Conservation (phyloP, 257 asterid genomes). For the Petunia axillaris region DNA sequence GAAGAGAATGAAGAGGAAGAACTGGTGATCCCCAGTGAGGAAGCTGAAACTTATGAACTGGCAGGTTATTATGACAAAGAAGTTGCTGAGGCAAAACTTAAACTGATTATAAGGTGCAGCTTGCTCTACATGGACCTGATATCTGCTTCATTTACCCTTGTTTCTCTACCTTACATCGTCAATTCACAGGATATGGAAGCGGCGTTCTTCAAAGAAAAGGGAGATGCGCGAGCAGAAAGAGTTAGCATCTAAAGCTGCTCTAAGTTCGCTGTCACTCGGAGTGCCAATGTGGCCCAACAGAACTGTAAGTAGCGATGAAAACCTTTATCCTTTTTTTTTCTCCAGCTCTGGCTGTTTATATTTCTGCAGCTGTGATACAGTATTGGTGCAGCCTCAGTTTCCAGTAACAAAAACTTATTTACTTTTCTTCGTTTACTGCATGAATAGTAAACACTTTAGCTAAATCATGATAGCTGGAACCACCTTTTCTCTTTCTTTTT, state of each 20-base stretch:
- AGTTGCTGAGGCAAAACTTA: slow-evolving; percentile 80
- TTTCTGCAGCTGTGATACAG: slow-evolving; percentile 1
- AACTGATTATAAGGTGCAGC: slow-evolving; percentile 71
- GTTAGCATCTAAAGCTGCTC: slow-evolving; percentile 73
- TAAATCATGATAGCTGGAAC: not conserved
- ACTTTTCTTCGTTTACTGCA: not conserved
- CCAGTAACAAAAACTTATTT: not conserved
- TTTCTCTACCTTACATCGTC: slow-evolving; percentile 22
- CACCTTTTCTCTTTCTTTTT: not conserved
- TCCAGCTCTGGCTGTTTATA: slow-evolving; percentile 17
- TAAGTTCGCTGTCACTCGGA: slow-evolving; percentile 69
- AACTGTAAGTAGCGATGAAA: slow-evolving; percentile 49
- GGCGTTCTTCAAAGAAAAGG: slow-evolving; percentile 63
- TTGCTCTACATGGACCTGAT: slow-evolving; percentile 24
- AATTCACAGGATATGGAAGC: slow-evolving; percentile 81
- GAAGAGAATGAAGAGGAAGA: slow-evolving; percentile 58
- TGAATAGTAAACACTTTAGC: not conserved
- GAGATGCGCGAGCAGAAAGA: slow-evolving; percentile 70
- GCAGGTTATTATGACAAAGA: slow-evolving; percentile 58
- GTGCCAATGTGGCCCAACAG: slow-evolving; percentile 70
- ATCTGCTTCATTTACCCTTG: slow-evolving; percentile 28
- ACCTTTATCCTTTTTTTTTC: slow-evolving; percentile 7
- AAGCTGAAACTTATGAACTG: slow-evolving; percentile 53
- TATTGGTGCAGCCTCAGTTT: slow-evolving; percentile 16
- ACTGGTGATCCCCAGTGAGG: slow-evolving; percentile 40